Evolutionary conservation across 1,284 basidiomycete genomes (phyloP).

Genomic region (Marasmius tenuissimus): DNA sequence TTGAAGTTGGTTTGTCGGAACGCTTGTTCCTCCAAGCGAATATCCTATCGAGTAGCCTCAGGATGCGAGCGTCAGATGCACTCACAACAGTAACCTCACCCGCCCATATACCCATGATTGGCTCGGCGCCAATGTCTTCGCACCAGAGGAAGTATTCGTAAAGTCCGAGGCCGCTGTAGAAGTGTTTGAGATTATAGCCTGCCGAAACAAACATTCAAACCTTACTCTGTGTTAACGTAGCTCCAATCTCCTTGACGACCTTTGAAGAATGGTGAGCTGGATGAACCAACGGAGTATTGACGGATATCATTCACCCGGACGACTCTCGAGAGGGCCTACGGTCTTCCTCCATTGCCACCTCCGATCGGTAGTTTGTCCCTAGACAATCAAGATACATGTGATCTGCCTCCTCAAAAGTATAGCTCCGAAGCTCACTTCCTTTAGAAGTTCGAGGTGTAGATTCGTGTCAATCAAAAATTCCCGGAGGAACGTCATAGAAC

Average conservation of each 20-base stretch:
- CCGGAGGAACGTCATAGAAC: conserved; percentile 9
- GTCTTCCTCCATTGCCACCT: conserved; percentile 61
- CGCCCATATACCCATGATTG: conserved; percentile 51
- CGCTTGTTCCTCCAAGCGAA: conserved; percentile 50
- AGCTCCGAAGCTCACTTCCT: conserved; percentile 1
- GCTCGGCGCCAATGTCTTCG: conserved; percentile 61
- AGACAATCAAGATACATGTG: neutral
- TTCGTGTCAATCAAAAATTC: neutral
- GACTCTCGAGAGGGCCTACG: conserved; percentile 42
- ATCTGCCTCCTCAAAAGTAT: neutral
- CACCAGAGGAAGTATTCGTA: conserved; percentile 68
- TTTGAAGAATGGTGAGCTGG: neutral
- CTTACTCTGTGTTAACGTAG: conserved; percentile 68
- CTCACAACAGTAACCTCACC: neutral
- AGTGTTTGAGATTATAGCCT: neutral
- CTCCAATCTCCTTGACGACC: conserved; percentile 66
- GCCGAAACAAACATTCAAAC: neutral
- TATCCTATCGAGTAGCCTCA: conserved; percentile 38
- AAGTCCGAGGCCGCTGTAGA: conserved; percentile 55
- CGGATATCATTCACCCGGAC: conserved; percentile 30
- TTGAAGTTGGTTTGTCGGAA: conserved; percentile 50
- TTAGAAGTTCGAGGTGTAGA: neutral
- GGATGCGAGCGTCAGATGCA: neutral
- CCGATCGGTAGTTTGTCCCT: conserved; percentile 44
- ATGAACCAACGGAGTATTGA: neutral